Evolutionary conservation across 331 rosid genomes (phyloP).

Genomic region (Malus hybrid): DNA sequence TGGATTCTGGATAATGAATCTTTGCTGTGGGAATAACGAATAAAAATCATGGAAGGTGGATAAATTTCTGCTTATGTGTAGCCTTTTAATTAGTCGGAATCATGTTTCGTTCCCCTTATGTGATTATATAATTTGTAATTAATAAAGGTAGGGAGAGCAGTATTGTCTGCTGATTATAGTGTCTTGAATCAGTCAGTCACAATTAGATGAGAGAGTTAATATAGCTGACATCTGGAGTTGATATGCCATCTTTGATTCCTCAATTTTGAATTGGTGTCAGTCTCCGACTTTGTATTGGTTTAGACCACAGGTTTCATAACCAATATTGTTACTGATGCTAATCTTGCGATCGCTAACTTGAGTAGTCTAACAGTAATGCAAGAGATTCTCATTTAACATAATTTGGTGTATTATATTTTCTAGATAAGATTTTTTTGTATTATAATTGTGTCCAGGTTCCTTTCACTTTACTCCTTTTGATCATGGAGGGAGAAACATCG

Average conservation of each 20-base stretch:
- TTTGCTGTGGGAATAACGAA: neutral
- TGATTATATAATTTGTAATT: neutral
- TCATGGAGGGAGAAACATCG: constrained; percentile 76
- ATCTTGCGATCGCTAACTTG: neutral
- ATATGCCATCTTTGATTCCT: neutral
- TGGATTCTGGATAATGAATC: neutral
- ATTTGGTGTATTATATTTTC: neutral
- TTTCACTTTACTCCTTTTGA: constrained; percentile 3
- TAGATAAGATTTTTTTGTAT: neutral
- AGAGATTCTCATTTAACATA: neutral
- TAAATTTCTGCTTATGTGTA: neutral
- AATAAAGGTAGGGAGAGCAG: neutral
- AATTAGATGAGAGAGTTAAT: neutral
- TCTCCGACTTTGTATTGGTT: neutral
- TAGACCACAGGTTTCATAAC: neutral
- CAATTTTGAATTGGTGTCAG: neutral
- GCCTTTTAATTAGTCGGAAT: neutral
- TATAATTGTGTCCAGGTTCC: constrained; percentile 19
- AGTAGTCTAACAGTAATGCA: neutral
- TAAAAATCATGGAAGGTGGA: neutral
- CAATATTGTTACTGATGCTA: neutral
- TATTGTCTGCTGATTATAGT: neutral
- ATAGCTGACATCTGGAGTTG: neutral
- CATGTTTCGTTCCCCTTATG: neutral
- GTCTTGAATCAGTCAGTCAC: neutral